These are phyloP conservation scores for Martensiomyces pterosporus DNA, from an alignment of 192 early-diverging fungal species.

Conservation along the genomic window DNA sequence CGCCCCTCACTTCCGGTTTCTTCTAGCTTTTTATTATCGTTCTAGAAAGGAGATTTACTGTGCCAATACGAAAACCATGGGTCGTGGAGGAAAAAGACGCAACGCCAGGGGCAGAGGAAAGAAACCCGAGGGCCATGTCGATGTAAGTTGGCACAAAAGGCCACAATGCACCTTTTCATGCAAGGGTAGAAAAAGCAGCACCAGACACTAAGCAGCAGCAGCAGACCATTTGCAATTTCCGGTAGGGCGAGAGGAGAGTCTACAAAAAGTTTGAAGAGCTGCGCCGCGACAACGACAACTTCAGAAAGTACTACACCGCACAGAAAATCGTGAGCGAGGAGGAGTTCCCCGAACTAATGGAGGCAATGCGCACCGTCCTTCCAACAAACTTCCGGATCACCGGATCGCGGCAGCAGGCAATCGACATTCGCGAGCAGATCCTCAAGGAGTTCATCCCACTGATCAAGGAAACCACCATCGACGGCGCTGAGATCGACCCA, in stretches of 20 bases:
- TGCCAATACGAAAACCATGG: too few species aligned
- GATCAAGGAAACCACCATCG: conserved; percentile 54
- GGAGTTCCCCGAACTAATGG: conserved; percentile 77
- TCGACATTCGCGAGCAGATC: conserved; percentile 50
- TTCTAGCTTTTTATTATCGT: too few species aligned
- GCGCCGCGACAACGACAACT: conserved; percentile 45
- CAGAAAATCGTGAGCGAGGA: conserved; percentile 66
- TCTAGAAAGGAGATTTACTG: too few species aligned
- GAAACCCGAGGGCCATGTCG: conserved; percentile 12
- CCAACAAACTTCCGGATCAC: conserved; percentile 94
- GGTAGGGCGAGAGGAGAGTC: conserved; percentile 35
- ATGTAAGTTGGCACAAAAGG: conserved; percentile 25
- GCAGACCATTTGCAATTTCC: neutral
- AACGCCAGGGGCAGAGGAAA: conserved; percentile 11
- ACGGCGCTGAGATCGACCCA: conserved; percentile 69
- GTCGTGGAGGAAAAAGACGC: conserved; percentile 19
- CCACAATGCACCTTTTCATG: neutral
- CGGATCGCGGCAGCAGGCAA: conserved; percentile 64
- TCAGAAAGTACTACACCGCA: conserved; percentile 48
- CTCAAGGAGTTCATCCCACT: conserved; percentile 58
- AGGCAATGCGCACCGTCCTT: conserved; percentile 63
- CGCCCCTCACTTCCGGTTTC: too few species aligned
- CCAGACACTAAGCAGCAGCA: neutral
- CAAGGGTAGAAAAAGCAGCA: too few species aligned
- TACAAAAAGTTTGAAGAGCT: conserved; percentile 46